Evolutionary conservation across 2,329 filamentous ascomycete genomes (phyloP), one percentile per base, ranked within the genome.

Genomic region (Neofusicoccum sp.): DNA sequence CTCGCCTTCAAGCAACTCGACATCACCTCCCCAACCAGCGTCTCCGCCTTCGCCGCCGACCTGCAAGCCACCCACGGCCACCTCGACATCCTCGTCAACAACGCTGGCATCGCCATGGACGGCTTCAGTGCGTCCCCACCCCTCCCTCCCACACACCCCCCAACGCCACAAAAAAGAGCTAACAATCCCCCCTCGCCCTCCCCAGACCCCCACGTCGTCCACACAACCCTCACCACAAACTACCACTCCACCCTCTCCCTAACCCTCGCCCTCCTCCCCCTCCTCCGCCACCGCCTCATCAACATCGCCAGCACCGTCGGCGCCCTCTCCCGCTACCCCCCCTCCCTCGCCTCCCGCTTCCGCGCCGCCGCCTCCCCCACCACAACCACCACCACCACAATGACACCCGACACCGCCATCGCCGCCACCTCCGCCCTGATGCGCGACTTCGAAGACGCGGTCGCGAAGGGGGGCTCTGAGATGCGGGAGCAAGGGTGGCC

Each of bases 161-260:
- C 64, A 71, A 11, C 65, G 63, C n/a, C 70, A 72, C 30, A 67
- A 66, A 1, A 76, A 20, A 20, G 20, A 20, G 20, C 20, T 20
- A 20, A 20, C 20, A 20, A 20, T 20, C 20, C 20, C 20, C 1
- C 20, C 2, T 20, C 20, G 20, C 44, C 24, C 24, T 11, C 11
- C 16, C 3, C 16, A 49, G 77, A 82, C 64, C 62, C 71, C 4
- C 70, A 79, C 26, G 72, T 84, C 24, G 82, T 83, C 33, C 75
- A 77, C 58, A 71, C 73, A 24, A 84, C 82, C 0, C 69, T 84
- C 3, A 69, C 74, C 24, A 78, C 76, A 63, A 84, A 84, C 68
- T 84, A 84, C 71, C 79, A 81, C 68, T 78, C 77, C 66, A 82
- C 81, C 3, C 70, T 84, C 12, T 72, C 78, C 49, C 76, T 76